Base-by-base conservation (phyloP, 2,329 filamentous ascomycete species). In the Fusarium denticulatum region DNA sequence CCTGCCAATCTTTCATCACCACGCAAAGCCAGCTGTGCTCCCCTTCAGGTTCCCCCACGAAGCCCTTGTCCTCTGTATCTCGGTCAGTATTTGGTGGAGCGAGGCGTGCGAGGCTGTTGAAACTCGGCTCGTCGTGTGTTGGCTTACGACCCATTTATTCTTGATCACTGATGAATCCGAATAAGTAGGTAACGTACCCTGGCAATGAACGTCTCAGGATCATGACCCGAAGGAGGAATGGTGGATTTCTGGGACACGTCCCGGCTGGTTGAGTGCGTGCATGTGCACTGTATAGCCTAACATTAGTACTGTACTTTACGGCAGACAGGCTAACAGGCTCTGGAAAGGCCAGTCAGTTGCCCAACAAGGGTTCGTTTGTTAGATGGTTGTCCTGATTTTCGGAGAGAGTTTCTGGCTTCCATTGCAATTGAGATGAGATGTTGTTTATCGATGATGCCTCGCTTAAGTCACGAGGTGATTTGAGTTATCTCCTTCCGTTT, bases 101-200 rank as follows among this genome's bases (percentile, higher is more conserved):
- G 15, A 55, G 50, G 36, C 34, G 34, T 40, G 34, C 50, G 56
- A 67, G 53, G 37, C 39, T 67, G 45, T 60, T 72, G 69, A 52
- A 65, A 71, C 71, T 78, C 63, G 71, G 53, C 49, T 67, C 55
- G 73, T 71, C 68, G 56, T 77, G 76, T 26, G 60, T 45, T 74
- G 60, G 64, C 68, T 65, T 36, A 60, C 26, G 64, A 16, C 68
- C 71, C 68, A 72, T 43, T 72, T 60, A 69, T 74, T 74, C 46
- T 58, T 73, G 24, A 65, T 65, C 65, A 43, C 66, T 34, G 37
- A 58, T 67, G 40, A 71, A 64, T 50, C 67, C 40, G 63, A 55
- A 67, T 63, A 59, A 60, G 52, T 55, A 50, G 64, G 60, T 52
- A 59, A 40, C 50, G 61, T 56, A 60, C 65, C 66, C 61, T 73